Conservation (phyloP, 345 rosid species). For the Pistacia vera region DNA sequence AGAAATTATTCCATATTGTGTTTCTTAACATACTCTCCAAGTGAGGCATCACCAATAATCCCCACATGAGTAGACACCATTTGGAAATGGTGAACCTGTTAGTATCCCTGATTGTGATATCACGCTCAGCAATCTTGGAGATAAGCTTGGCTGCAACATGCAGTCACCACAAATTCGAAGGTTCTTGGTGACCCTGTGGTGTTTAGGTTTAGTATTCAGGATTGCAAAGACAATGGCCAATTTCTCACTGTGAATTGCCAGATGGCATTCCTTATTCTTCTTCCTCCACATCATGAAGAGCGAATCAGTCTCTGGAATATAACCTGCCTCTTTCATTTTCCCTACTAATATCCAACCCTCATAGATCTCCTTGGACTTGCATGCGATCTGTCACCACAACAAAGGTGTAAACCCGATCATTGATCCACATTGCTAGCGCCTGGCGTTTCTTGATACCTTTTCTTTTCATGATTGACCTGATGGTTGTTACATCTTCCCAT, state of each 20-base stretch:
- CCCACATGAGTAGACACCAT: constrained; percentile 63
- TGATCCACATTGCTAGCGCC: constrained; percentile 68
- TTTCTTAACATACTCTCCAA: not conserved
- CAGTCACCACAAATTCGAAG: constrained; percentile 77
- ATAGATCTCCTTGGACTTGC: constrained; percentile 45
- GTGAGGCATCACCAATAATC: constrained; percentile 55
- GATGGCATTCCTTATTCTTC: constrained; percentile 62
- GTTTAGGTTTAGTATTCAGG: constrained; percentile 45
- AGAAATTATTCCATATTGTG: too few relatives aligned
- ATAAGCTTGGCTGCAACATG: constrained; percentile 70
- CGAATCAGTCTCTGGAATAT: constrained; percentile 65
- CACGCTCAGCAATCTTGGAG: constrained; percentile 58
- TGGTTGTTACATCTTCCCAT: constrained; percentile 62
- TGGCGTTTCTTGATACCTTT: constrained; percentile 65
- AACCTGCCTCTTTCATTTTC: constrained; percentile 72
- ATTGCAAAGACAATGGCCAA: constrained; percentile 73
- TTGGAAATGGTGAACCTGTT: constrained; percentile 63
- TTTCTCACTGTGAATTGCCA: constrained; percentile 49
- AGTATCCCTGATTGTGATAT: constrained; percentile 63
- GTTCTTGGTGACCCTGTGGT: constrained; percentile 67
- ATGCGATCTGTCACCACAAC: constrained; percentile 64
- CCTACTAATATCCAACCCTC: constrained; percentile 51
- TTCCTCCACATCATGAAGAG: constrained; percentile 81
- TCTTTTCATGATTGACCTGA: constrained; percentile 58
- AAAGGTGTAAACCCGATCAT: constrained; percentile 49